Conservation (phyloP, 495 filamentous ascomycete genomes). For the Penicillium nucicola region DNA sequence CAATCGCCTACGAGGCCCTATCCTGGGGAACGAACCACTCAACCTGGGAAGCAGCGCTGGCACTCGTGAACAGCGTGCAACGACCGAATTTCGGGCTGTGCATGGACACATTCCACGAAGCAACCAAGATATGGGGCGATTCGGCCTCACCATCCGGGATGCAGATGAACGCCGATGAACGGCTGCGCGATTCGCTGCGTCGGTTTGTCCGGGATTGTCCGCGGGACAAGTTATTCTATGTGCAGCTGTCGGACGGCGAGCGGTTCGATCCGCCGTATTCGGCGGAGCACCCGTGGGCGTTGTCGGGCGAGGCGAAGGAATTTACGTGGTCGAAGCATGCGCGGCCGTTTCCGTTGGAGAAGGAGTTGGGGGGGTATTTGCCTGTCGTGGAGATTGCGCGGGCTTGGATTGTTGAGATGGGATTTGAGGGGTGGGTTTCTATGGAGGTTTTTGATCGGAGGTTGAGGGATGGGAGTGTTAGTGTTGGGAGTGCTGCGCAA, state of each 20-base stretch:
- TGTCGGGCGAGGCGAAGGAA: conserved; percentile 56
- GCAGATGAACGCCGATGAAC: conserved; percentile 49
- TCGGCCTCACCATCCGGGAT: conserved; percentile 48
- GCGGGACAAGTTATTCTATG: conserved; percentile 64
- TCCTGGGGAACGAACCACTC: conserved; percentile 65
- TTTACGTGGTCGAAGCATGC: conserved; percentile 80
- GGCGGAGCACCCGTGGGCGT: conserved; percentile 58
- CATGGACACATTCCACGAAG: conserved; percentile 72
- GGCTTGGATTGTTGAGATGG: conserved; percentile 58
- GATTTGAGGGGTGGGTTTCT: conserved; percentile 67
- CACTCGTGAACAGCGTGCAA: conserved; percentile 55
- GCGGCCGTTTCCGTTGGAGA: conserved; percentile 35
- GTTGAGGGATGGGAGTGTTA: conserved; percentile 48
- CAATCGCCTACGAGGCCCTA: conserved; percentile 68
- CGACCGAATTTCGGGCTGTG: conserved; percentile 68
- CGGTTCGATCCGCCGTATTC: conserved; percentile 56
- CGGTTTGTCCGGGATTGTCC: conserved; percentile 52
- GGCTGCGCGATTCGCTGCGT: conserved; percentile 51
- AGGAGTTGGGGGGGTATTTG: conserved; percentile 2
- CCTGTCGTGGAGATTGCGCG: conserved; percentile 16
- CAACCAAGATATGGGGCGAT: conserved; percentile 64
- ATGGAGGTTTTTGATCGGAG: conserved; percentile 69
- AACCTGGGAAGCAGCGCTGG: conserved; percentile 63
- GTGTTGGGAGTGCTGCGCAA: conserved; percentile 14
- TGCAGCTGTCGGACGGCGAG: conserved; percentile 73